Conservation (phyloP, 2,329 filamentous ascomycete genomes). For the Huntiella abstrusa region DNA sequence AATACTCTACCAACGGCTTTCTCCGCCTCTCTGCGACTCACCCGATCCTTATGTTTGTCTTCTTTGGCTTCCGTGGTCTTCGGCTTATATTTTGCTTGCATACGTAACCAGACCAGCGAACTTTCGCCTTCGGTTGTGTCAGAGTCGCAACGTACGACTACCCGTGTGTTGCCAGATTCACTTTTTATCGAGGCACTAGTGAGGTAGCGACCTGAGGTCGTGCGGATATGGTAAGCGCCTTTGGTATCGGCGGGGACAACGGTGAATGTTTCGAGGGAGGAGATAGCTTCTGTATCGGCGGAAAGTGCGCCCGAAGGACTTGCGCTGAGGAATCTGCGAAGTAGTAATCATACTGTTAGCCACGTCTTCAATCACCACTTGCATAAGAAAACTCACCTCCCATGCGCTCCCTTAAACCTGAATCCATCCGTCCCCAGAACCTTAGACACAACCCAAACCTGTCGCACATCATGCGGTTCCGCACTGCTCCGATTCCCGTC, state of each 20-base stretch:
- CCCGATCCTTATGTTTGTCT: conserved; percentile 66
- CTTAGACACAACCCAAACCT: conserved; percentile 82
- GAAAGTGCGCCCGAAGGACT: conserved; percentile 65
- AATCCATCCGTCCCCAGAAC: conserved; percentile 66
- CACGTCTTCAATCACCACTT: background rate
- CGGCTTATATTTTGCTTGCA: conserved; percentile 92
- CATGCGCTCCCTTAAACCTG: conserved; percentile 80
- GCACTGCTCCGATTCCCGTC: conserved; percentile 67
- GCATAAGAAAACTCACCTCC: conserved; percentile 37
- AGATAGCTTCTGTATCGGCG: conserved; percentile 64
- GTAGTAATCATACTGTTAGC: background rate
- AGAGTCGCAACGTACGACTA: conserved; percentile 61
- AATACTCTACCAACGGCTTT: conserved; percentile 56
- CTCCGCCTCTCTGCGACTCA: conserved; percentile 72
- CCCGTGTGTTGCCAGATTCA: conserved; percentile 27
- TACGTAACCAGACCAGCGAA: conserved; percentile 63
- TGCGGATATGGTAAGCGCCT: conserved; percentile 58
- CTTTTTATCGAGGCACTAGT: conserved; percentile 34
- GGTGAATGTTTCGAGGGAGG: conserved; percentile 63
- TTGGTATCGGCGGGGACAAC: conserved; percentile 38
- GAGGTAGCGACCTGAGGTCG: conserved; percentile 51
- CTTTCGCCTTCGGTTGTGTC: conserved; percentile 45
- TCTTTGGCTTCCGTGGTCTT: conserved; percentile 54
- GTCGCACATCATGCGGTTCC: conserved; percentile 86
- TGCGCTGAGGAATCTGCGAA: conserved; percentile 59